A percentile compares a stretch with the other conserved stretches of the same genome.
Conservation (phyloP, 2,329 filamentous ascomycete species). For the Penicillium sumatraense region DNA sequence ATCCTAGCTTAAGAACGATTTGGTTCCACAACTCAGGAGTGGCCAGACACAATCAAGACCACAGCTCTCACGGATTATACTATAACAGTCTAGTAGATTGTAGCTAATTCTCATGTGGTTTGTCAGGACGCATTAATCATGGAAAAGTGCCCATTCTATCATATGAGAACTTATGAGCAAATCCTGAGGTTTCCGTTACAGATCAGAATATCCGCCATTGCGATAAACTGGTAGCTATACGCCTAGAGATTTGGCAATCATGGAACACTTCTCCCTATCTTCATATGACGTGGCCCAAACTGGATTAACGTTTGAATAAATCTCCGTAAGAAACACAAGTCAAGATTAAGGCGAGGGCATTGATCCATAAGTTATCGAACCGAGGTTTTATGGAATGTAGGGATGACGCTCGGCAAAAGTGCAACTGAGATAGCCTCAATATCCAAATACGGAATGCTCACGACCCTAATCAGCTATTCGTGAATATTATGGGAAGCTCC, state of each 20-base stretch:
- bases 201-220: too few relatives aligned
- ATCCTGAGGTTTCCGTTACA: too few relatives aligned
- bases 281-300: background rate
- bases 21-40: too few relatives aligned
- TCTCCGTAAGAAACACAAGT: background rate
- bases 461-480: background rate
- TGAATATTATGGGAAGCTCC: too few relatives aligned
- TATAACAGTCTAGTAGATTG: too few relatives aligned
- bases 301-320: constrained; percentile 2
- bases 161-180: too few relatives aligned
- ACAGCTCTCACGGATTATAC: too few relatives aligned
- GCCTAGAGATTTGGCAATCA: background rate
- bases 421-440: background rate
- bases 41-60: too few relatives aligned
- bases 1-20: too few relatives aligned
- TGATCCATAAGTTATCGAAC: background rate
- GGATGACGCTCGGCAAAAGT: background rate
- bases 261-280: background rate
- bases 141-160: too few relatives aligned
- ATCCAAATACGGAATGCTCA: background rate
- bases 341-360: background rate
- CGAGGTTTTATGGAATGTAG: constrained; percentile 6
- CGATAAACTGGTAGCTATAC: background rate
- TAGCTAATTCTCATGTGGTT: too few relatives aligned
- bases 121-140: too few relatives aligned